Conservation (phyloP, 106 monocot species). For the Iris macrosiphon region DNA sequence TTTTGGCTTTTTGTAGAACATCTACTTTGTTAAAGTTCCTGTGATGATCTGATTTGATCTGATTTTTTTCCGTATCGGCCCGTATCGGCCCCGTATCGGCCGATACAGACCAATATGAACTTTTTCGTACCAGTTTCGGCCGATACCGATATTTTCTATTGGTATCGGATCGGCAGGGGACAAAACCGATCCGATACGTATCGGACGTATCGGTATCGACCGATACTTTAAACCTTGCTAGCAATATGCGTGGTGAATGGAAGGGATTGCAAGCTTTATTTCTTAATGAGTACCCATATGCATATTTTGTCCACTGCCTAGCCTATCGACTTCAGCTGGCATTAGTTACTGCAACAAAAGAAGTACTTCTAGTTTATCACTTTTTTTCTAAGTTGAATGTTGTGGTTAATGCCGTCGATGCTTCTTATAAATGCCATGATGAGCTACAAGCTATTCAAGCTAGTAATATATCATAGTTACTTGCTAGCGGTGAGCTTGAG, state of each 20-base stretch:
- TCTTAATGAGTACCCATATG: constrained; percentile 10
- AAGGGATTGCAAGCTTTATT: constrained; percentile 13
- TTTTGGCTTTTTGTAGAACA: too few relatives aligned
- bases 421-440: constrained; percentile 19
- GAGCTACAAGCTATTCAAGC: constrained; percentile 1
- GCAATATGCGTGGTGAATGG: constrained; percentile 17
- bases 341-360: constrained; percentile 7
- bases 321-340: constrained; percentile 16
- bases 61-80: too few relatives aligned
- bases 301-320: constrained; percentile 18
- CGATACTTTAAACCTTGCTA: too few relatives aligned
- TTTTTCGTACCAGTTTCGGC: too few relatives aligned
- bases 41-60: too few relatives aligned
- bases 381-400: constrained; percentile 9
- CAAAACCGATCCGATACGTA: too few relatives aligned
- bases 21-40: too few relatives aligned
- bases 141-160: too few relatives aligned
- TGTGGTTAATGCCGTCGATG: constrained; percentile 7
- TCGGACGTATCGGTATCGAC: too few relatives aligned
- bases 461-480: neutral
- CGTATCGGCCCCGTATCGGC: too few relatives aligned
- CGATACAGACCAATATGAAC: too few relatives aligned
- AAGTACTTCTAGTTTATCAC: neutral
- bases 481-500: constrained; percentile 7
- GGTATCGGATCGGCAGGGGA: too few relatives aligned